These are phyloP conservation scores for Larix sibirica DNA, from an alignment of 83 land plant genomes.

Conservation along the genomic window DNA sequence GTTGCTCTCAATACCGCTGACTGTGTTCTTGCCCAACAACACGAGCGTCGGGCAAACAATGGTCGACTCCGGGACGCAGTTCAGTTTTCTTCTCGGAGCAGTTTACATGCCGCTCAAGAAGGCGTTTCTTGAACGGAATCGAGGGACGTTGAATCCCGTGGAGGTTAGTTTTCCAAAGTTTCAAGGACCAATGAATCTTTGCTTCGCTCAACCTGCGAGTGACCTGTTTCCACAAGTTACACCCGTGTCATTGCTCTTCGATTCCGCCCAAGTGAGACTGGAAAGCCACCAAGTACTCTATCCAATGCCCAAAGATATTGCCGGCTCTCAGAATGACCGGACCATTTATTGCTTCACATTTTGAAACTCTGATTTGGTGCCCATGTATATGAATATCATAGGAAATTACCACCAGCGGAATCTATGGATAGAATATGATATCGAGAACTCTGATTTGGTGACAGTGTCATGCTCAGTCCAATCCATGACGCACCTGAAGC, in stretches of 20 bases:
- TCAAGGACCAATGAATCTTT: background rate
- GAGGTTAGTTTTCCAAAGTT: background rate
- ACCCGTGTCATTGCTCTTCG: background rate
- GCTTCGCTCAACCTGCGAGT: background rate
- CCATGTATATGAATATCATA: constrained; percentile 12
- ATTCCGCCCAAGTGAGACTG: background rate
- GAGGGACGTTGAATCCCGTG: background rate
- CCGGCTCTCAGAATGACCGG: background rate
- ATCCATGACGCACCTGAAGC: no score
- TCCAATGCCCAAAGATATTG: background rate
- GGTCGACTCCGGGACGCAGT: constrained; percentile 14
- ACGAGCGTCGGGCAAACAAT: constrained; percentile 18
- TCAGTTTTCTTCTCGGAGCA: background rate
- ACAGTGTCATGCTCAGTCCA: no score
- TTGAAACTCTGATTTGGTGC: constrained; percentile 11
- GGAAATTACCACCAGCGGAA: constrained; percentile 19
- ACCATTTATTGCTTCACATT: constrained; percentile 13
- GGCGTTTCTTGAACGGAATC: background rate
- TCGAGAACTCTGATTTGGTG: background rate
- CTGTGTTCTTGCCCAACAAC: background rate
- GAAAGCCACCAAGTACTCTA: background rate
- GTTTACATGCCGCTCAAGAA: constrained; percentile 2
- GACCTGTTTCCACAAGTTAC: background rate
- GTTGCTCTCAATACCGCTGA: background rate
- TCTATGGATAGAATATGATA: constrained; percentile 19